Evolutionary conservation across 2,329 filamentous ascomycete species (phyloP).

Genomic region (Pezicula radicicola): DNA sequence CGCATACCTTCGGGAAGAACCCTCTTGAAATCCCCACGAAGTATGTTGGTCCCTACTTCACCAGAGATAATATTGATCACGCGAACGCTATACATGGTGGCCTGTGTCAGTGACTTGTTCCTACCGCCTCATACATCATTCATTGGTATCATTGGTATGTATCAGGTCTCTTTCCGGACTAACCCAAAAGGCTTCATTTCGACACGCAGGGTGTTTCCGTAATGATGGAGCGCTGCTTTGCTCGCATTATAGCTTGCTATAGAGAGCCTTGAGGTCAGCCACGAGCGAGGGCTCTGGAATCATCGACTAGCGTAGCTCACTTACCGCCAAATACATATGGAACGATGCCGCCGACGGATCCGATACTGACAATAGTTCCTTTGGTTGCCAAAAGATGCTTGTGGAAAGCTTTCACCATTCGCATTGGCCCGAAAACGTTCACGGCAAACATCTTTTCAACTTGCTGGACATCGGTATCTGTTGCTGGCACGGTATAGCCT

Average conservation of each 20-base stretch:
- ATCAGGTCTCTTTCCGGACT: too few species aligned
- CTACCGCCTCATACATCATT: too few species aligned
- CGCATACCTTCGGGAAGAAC: constrained; percentile 17
- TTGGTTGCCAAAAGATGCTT: constrained; percentile 18
- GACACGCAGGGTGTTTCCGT: constrained; percentile 10
- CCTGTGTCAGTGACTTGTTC: too few species aligned
- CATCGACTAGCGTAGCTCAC: background rate
- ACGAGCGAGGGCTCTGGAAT: too few species aligned
- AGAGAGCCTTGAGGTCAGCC: too few species aligned
- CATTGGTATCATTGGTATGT: too few species aligned
- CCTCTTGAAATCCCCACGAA: constrained; percentile 17
- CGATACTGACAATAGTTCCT: constrained; percentile 27
- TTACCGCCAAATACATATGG: constrained; percentile 32
- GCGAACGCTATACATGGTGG: background rate
- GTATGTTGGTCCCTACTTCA: constrained; percentile 26
- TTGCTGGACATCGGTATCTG: constrained; percentile 23
- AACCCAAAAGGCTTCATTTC: constrained; percentile 15
- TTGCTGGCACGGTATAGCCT: constrained; percentile 28
- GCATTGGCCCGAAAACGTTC: constrained; percentile 28
- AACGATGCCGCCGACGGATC: constrained; percentile 7
- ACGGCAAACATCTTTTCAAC: constrained; percentile 25
- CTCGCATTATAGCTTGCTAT: constrained; percentile 35
- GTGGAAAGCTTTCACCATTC: constrained; percentile 23
- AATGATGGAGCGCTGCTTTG: constrained; percentile 38
- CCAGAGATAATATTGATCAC: constrained; percentile 22